These are phyloP conservation scores for Pterulicium gracile DNA, from an alignment of 1,284 basidiomycete species.

Conservation along the genomic window DNA sequence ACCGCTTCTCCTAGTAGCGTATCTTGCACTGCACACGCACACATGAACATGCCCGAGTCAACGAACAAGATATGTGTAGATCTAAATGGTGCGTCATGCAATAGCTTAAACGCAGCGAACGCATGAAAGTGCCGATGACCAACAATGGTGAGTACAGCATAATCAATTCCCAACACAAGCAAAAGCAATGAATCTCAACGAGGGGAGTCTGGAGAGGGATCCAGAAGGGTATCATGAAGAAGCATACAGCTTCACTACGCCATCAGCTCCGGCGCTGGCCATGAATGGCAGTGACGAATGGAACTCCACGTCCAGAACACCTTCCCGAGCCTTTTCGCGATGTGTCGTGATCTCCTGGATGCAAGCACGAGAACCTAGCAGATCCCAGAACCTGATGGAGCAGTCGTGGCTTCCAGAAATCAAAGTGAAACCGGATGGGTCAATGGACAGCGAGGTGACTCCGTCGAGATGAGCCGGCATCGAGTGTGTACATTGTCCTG, in stretches of 20 bases:
- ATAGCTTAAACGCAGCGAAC: no score
- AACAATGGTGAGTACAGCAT: no score
- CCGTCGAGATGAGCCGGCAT: slow-evolving; percentile 88
- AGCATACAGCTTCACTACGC: slow-evolving; percentile 85
- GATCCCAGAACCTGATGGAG: slow-evolving; percentile 91
- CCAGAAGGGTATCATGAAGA: slow-evolving; percentile 38
- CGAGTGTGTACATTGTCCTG: slow-evolving; percentile 78
- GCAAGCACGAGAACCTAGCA: slow-evolving; percentile 71
- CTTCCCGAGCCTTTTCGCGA: slow-evolving; percentile 82
- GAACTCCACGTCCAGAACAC: slow-evolving; percentile 81
- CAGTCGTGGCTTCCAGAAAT: slow-evolving; percentile 92
- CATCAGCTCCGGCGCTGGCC: slow-evolving; percentile 90
- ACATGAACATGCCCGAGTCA: no score
- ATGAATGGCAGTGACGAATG: slow-evolving; percentile 81
- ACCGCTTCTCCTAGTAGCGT: no score
- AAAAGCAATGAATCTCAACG: no score
- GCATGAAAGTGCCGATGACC: no score
- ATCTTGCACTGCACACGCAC: no score
- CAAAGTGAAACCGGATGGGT: slow-evolving; percentile 77
- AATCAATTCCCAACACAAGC: no score
- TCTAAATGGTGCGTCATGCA: no score
- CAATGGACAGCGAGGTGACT: slow-evolving; percentile 85
- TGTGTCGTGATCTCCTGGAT: slow-evolving; percentile 87
- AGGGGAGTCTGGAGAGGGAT: no score
- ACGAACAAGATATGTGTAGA: no score